Evolutionary conservation across 495 filamentous ascomycete genomes (phyloP), one percentile per base, ranked within the genome.

Genomic region (Penicillium crystallinum): DNA sequence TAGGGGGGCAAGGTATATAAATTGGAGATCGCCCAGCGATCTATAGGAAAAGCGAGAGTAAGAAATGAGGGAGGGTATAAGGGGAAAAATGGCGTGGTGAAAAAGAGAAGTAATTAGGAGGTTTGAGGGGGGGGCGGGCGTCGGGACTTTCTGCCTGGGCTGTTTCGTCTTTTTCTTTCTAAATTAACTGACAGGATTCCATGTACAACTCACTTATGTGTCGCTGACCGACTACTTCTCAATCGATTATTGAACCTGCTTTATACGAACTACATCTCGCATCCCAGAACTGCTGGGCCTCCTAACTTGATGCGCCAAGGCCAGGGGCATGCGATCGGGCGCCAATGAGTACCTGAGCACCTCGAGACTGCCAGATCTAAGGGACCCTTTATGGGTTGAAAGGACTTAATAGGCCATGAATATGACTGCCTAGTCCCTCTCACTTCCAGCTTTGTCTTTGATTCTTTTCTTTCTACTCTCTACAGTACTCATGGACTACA

Each of bases 21-120:
- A 54, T 53, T 40, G 55, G 49, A 60, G 65, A 61, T 64, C 64
- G 58, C 57, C 70, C 70, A 69, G 66, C 70, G 71, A 71, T 70
- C 68, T 63, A 52, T 54, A 33, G 19, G 1, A 42, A 38, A 52
- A 56, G 49, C 44, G 25, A 39, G 15, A 12, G 23, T 40, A 35
- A 49, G 25, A 19, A 49, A 37, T 34, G 42, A 37, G 51, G 39
- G 27, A 21, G 21, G 53, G 30, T 29, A 39, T 18, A 38, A 34
- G 14, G 45, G 33, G 37, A 7, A 35, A 50, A 36, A 46, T 35
- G 36, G 44, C 23, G 34, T 42, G 45, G 25, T 49, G 39, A 62
- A 56, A 47, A 41, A 33, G 37, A 42, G 37, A 42, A 22, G 36
- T 21, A 27, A 45, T 54, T 36, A 42, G 42, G 34, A 39, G 40